Evolutionary conservation across 1,284 basidiomycete species (phyloP).

Genomic region (Ganoderma leucocontextum): DNA sequence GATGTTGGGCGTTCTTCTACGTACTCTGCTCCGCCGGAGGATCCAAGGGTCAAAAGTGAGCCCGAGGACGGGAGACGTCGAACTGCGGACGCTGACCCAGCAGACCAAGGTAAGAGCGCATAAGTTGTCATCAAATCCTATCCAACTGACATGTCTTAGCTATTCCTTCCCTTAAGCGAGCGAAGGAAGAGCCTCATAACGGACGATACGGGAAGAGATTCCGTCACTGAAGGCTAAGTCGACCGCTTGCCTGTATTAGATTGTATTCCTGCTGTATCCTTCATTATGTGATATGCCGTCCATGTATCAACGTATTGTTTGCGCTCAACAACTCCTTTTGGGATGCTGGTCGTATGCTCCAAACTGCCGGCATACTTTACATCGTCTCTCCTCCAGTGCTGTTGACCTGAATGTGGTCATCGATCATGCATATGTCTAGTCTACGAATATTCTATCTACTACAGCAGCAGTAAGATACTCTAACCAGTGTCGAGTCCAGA

Average conservation of each 20-base stretch:
- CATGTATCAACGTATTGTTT: neutral
- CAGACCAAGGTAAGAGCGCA: neutral
- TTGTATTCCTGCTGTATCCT: neutral
- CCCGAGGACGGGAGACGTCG: neutral
- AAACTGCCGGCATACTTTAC: neutral
- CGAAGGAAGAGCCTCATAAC: conserved; percentile 6
- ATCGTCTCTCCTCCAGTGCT: neutral
- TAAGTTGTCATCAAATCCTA: neutral
- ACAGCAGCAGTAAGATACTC: neutral
- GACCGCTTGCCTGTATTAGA: neutral
- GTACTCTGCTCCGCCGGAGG: neutral
- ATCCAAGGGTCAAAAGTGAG: neutral
- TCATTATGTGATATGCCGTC: no score
- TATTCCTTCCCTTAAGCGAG: neutral
- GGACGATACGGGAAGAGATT: neutral
- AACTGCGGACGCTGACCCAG: neutral
- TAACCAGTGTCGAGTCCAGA: neutral
- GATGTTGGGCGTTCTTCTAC: neutral
- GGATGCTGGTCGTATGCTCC: neutral
- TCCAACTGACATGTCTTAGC: neutral
- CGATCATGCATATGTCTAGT: neutral
- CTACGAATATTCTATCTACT: neutral
- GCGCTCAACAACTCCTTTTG: neutral
- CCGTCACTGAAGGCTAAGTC: neutral
- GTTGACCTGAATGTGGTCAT: neutral